Evolutionary conservation across 2,329 filamentous ascomycete genomes (phyloP).

Genomic region (Fusarium dlaminii): DNA sequence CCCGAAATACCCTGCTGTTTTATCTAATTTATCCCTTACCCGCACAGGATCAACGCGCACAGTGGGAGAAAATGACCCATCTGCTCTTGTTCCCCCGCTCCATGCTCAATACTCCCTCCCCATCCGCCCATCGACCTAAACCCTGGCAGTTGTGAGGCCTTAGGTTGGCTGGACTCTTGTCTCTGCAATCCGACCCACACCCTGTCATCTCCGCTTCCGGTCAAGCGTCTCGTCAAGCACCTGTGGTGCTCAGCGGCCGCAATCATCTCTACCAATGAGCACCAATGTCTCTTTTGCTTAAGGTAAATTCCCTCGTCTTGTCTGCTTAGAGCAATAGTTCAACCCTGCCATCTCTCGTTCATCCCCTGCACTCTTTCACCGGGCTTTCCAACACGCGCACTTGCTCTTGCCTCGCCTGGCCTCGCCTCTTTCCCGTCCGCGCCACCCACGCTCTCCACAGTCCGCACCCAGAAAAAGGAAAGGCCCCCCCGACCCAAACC

Average conservation of each 20-base stretch:
- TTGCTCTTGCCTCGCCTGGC: conserved; percentile 39
- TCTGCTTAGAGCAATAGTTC: conserved; percentile 17
- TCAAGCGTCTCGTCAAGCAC: conserved; percentile 46
- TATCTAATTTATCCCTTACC: conserved; percentile 18
- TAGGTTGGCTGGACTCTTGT: conserved; percentile 22
- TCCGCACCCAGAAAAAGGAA: conserved; percentile 41
- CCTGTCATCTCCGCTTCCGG: conserved; percentile 34
- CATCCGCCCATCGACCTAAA: conserved; percentile 24
- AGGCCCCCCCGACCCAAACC: conserved; percentile 37
- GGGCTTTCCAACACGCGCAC: conserved; percentile 21
- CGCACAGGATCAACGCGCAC: conserved; percentile 1
- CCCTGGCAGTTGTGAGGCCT: conserved; percentile 24
- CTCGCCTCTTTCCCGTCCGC: conserved; percentile 55
- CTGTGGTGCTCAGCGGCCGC: conserved; percentile 36
- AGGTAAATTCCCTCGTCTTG: conserved; percentile 28
- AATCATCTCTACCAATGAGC: conserved; percentile 34
- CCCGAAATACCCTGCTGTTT: conserved; percentile 8
- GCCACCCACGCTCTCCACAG: conserved; percentile 42
- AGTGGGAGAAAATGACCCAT: conserved; percentile 23
- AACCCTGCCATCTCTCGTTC: conserved; percentile 1
- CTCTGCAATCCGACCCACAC: conserved; percentile 33
- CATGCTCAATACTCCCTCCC: conserved; percentile 36
- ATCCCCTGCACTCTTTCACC: conserved; percentile 31
- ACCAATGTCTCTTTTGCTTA: conserved; percentile 31
- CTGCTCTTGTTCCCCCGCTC: conserved; percentile 27